Base-by-base conservation (phyloP, 148 eudicot genomes). In the Fagopyrum homotropicum region DNA sequence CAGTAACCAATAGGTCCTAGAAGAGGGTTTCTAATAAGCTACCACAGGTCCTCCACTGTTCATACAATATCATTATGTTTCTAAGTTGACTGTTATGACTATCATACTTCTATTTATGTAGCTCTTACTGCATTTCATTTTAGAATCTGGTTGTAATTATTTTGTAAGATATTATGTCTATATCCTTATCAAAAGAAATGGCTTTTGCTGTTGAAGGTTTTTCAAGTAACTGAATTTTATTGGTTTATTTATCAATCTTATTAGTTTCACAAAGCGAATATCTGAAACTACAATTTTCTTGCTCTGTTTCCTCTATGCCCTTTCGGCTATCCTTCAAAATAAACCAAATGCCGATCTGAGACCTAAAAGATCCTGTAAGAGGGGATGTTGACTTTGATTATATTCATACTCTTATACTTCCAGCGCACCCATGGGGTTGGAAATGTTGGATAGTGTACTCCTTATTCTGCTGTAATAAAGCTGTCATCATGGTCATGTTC, bases 141-240 rank as follows among this genome's bases (percentile, higher is more conserved):
- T 64, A 64, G 45, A 66, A 72, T 72, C 46, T 64, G 45, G 9
- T 69, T n/a, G 35, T 9, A 60, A 19, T 61, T 45, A n/a, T 16
- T 74, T 78, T 59, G 29, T 72, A 43, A 14, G 17, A 15, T 66
- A 15, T 61, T 43, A 45, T 43, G 46, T 43, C 46, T 66, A 66
- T 66, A 6, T 40, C 15, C 30, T n/a, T 15, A 5, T 66, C 43
- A 35, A 66, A 5, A 7, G 40, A 40, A 64, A 26, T 11, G 69
- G 15, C 1, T 11, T 63, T 66, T 15, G 5, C 0, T 15, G 9
- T 43, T 15, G 71, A 66, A 40, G 19, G 47, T 7, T 35, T 45
- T 66, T 46, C 15, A 17, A 14, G 10, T 57, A 17, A 61, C 43
- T 61, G 40, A 26, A 43, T 35, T 30, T 6, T 40, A 17, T 40